phyloP scores from a whole-genome alignment of 129 eudicot species.

The Artemisia tridentata region DNA sequence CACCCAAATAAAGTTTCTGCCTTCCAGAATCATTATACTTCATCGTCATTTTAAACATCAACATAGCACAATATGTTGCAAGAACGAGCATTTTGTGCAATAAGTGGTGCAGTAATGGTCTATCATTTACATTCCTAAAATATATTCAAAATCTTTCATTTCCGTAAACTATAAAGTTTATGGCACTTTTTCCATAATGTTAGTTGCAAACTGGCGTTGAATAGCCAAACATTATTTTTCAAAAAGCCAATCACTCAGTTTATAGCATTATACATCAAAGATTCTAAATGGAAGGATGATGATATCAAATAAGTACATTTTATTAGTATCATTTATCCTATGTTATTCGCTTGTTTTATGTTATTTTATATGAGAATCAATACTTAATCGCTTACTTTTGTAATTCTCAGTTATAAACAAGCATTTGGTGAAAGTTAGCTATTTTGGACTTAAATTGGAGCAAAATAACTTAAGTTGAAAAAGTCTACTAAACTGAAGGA shows the following conservation, averaged over 20 bases:
- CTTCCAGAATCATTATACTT: not conserved
- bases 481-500: too few relatives aligned
- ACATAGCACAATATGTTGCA: not conserved
- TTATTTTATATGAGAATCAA: too few relatives aligned
- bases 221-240: not conserved
- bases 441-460: too few relatives aligned
- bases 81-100: not conserved
- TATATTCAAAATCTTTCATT: not conserved
- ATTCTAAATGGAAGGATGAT: too few relatives aligned
- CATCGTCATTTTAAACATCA: not conserved
- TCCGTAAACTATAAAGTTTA: not conserved
- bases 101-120: too few relatives aligned
- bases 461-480: too few relatives aligned
- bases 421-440: too few relatives aligned
- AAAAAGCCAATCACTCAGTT: not conserved
- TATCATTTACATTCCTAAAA: not conserved
- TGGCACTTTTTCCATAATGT: slow-evolving; percentile 1
- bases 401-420: too few relatives aligned
- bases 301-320: too few relatives aligned
- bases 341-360: too few relatives aligned
- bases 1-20: not conserved
- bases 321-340: too few relatives aligned
- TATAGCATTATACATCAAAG: not conserved
- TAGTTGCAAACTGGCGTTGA: not conserved
- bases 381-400: too few relatives aligned